phyloP scores from a whole-genome alignment of 208 protist species.

The Acanthamoeba royreba region DNA sequence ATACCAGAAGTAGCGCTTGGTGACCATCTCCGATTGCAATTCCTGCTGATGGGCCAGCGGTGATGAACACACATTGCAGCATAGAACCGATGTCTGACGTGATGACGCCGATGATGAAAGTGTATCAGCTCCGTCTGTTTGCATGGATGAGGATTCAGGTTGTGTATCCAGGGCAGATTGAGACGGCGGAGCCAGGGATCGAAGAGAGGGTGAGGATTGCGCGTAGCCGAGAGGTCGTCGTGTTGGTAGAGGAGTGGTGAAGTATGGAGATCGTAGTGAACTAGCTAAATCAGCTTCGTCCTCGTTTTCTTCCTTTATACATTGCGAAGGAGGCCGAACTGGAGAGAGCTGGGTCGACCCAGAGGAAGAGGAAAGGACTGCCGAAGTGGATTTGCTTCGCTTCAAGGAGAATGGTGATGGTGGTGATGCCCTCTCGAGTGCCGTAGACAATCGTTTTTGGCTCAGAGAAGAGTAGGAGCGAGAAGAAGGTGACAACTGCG shows the following conservation, averaged over 20 bases:
- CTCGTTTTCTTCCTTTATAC: too few species aligned
- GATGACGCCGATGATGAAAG: too few species aligned
- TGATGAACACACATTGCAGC: background rate
- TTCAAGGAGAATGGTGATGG: background rate
- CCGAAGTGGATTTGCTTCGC: background rate
- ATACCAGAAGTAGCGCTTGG: conserved; percentile 3
- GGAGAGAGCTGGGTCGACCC: background rate
- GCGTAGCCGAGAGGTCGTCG: too few species aligned
- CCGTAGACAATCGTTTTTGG: background rate
- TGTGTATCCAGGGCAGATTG: background rate
- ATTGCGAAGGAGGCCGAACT: background rate
- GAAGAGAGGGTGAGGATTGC: background rate
- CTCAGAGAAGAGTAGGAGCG: too few species aligned
- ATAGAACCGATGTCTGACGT: too few species aligned
- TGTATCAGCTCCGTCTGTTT: background rate
- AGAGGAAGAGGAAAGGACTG: background rate
- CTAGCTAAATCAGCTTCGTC: too few species aligned
- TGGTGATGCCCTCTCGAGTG: background rate
- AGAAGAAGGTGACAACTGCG: too few species aligned
- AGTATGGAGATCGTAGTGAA: too few species aligned
- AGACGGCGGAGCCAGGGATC: background rate
- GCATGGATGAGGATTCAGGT: background rate
- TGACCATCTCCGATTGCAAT: background rate
- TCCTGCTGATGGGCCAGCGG: background rate
- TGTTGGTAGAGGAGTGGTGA: too few species aligned